Evolutionary conservation across 495 filamentous ascomycete genomes (phyloP).

Genomic region (Lentithecium fluviatile): DNA sequence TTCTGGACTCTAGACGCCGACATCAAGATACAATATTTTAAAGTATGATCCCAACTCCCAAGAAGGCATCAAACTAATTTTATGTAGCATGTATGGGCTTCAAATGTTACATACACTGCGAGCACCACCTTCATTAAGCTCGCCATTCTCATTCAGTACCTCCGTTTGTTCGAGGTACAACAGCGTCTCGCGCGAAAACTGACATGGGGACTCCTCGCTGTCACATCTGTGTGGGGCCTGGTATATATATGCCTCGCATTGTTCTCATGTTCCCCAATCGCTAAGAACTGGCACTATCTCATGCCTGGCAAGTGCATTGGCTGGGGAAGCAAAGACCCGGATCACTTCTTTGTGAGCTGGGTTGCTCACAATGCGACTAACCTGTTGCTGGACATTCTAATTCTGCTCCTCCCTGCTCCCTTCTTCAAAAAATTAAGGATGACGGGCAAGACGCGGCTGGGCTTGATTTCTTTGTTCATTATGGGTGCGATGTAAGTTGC

Average conservation of each 20-base stretch:
- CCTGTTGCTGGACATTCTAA: conserved; percentile 28
- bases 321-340: conserved; percentile 28
- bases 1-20: conserved; percentile 14
- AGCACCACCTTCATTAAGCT: conserved; percentile 34
- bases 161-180: conserved; percentile 29
- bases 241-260: conserved; percentile 28
- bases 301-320: conserved; percentile 21
- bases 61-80: neutral
- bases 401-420: conserved; percentile 19
- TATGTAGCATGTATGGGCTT: conserved; percentile 22
- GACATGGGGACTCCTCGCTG: conserved; percentile 9
- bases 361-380: conserved; percentile 25
- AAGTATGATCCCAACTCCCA: conserved; percentile 1
- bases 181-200: conserved; percentile 1
- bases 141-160: conserved; percentile 32
- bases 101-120: conserved; percentile 28
- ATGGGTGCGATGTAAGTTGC: conserved; percentile 31
- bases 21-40: conserved; percentile 17
- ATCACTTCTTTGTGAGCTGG: conserved; percentile 19
- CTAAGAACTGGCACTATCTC: conserved; percentile 28
- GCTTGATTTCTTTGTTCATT: conserved; percentile 20
- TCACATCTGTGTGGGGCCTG: conserved; percentile 21
- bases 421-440: conserved; percentile 25
- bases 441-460: conserved; percentile 13
- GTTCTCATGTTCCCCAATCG: conserved; percentile 28